Percentiles rank a stretch among this genome's conserved stretches.
Evolutionary conservation across 2,329 filamentous ascomycete genomes (phyloP).

Genomic region (Alternaria triticina): DNA sequence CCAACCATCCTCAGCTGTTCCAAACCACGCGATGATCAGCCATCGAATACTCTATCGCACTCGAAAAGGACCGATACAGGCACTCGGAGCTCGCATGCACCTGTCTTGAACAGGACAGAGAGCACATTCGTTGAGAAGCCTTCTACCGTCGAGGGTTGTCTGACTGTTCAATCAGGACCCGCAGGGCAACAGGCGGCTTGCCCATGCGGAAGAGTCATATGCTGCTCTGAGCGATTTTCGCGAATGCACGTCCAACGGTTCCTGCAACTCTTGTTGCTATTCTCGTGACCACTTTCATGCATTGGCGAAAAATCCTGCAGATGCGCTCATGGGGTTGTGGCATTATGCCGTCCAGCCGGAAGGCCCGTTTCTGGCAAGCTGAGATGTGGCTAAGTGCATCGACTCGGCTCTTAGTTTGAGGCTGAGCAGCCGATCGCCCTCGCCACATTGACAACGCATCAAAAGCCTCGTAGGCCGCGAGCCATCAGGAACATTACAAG

Average conservation of each 20-base stretch:
- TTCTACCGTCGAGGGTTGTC: conserved; percentile 22
- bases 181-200: conserved; percentile 27
- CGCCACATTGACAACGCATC: conserved; percentile 45
- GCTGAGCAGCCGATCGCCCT: conserved; percentile 40
- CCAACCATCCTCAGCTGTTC: conserved; percentile 13
- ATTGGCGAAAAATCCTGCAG: conserved; percentile 21
- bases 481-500: conserved; percentile 6
- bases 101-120: conserved; percentile 28
- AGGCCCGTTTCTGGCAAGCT: conserved; percentile 36
- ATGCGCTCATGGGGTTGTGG: conserved; percentile 17
- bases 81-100: conserved; percentile 33
- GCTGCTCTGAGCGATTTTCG: conserved; percentile 31
- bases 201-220: conserved; percentile 41
- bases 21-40: conserved; percentile 22
- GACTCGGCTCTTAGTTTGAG: conserved; percentile 33
- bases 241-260: conserved; percentile 27
- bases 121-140: conserved; percentile 28
- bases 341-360: conserved; percentile 27
- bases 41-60: conserved; percentile 17
- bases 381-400: conserved; percentile 41
- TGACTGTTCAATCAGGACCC: conserved; percentile 38
- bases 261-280: conserved; percentile 24
- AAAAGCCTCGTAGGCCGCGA: conserved; percentile 26
- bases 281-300: conserved; percentile 37
- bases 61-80: conserved; percentile 21